phyloP scores from a whole-genome alignment of 148 eudicot genomes.

The Rhododendron simsii region DNA sequence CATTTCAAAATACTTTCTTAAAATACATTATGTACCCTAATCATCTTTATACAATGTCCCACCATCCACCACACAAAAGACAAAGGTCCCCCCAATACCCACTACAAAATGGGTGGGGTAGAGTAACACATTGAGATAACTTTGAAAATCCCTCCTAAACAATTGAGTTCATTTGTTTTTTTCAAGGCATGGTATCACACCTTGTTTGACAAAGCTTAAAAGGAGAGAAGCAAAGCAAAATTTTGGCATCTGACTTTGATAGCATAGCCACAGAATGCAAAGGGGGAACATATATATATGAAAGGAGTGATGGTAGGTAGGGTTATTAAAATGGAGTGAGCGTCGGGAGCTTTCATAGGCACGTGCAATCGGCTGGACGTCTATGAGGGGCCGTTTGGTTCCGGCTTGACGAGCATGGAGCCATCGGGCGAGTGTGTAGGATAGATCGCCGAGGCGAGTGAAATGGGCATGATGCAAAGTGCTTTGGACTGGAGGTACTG shows the following conservation, averaged over 20 bases:
- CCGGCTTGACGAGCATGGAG: constrained; percentile 32
- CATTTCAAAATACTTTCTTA: not conserved
- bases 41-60: constrained; percentile 11
- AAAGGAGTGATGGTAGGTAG: not conserved
- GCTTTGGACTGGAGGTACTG: constrained; percentile 68
- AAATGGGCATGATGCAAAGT: constrained; percentile 74
- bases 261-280: constrained; percentile 14
- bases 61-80: constrained; percentile 2
- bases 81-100: not conserved
- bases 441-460: constrained; percentile 59
- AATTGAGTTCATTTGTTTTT: not conserved
- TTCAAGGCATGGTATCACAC: not conserved
- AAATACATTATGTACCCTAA: not conserved
- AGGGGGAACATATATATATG: not conserved
- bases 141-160: constrained; percentile 6
- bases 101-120: not conserved
- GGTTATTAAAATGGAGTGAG: not conserved
- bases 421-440: constrained; percentile 29
- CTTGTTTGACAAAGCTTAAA: constrained; percentile 6
- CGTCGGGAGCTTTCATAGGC: constrained; percentile 24
- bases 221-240: constrained; percentile 1
- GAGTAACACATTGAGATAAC: not conserved
- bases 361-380: constrained; percentile 5
- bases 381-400: constrained; percentile 39
- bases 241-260: constrained; percentile 18